These are phyloP conservation scores for Ophiostoma australiae DNA, from an alignment of 2,329 filamentous ascomycete genomes.

Conservation along the genomic window DNA sequence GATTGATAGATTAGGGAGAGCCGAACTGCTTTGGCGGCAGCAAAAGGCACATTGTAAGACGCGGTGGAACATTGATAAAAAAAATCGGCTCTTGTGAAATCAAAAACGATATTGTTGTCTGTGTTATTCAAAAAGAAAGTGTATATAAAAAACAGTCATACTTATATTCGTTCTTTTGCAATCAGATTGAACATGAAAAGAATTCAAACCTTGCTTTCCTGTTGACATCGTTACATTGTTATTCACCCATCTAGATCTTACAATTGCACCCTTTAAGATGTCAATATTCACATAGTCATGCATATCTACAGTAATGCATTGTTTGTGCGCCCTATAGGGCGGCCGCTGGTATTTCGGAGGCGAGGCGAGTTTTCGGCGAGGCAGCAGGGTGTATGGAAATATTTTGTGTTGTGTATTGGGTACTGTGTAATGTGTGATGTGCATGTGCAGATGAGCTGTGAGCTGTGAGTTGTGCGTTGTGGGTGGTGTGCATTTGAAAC, in stretches of 20 bases:
- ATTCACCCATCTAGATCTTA: not conserved
- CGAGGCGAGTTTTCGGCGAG: slow-evolving; percentile 7
- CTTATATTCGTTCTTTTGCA: too few species aligned
- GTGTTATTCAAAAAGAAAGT: too few species aligned
- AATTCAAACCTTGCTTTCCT: too few species aligned
- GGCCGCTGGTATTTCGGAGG: slow-evolving; percentile 21
- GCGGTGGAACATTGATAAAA: not conserved
- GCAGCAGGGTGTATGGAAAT: not conserved
- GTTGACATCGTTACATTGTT: too few species aligned
- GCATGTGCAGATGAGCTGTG: not conserved
- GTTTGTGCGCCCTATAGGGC: slow-evolving; percentile 24
- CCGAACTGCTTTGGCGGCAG: not conserved
- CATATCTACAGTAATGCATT: not conserved
- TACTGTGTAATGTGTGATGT: not conserved
- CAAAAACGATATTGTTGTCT: not conserved
- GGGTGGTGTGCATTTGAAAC: not conserved
- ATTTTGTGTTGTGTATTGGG: not conserved
- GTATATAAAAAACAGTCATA: too few species aligned
- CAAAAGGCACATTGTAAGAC: too few species aligned
- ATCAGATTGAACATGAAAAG: too few species aligned
- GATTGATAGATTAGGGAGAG: not conserved
- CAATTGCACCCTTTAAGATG: not conserved
- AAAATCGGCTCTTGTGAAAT: not conserved
- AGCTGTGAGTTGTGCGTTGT: not conserved
- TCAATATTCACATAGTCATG: not conserved